A percentile compares a stretch with the other conserved stretches of the same genome.
These are phyloP conservation scores for Botrytis hyacinthi DNA, from an alignment of 2,329 filamentous ascomycete genomes.

Conservation along the genomic window DNA sequence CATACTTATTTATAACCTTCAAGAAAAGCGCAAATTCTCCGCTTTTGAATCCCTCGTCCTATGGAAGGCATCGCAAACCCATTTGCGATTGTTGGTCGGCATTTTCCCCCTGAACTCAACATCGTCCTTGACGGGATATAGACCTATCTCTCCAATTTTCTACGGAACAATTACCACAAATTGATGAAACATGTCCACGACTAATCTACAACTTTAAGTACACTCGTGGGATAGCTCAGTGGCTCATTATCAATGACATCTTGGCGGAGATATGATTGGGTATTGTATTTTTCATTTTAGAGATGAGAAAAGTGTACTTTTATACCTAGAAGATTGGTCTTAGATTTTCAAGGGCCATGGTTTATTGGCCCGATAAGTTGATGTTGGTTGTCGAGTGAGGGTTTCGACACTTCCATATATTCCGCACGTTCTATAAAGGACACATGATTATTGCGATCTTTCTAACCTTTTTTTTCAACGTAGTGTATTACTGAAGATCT, in stretches of 20 bases:
- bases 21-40: not conserved
- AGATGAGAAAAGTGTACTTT: no score
- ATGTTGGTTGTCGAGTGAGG: not conserved
- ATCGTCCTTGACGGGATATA: not conserved
- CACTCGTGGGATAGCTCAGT: not conserved
- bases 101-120: not conserved
- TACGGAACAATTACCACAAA: not conserved
- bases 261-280: not conserved
- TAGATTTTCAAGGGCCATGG: not conserved
- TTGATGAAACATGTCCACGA: not conserved
- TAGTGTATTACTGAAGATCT: not conserved
- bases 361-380: not conserved
- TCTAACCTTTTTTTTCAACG: not conserved
- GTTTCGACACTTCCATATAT: not conserved
- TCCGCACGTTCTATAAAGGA: not conserved
- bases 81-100: not conserved
- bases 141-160: not conserved
- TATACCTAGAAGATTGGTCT: no score
- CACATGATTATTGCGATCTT: not conserved
- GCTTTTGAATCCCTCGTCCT: not conserved
- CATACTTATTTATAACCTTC: not conserved
- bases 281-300: not conserved
- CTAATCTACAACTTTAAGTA: not conserved
- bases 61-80: not conserved
- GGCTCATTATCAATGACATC: not conserved